A percentile compares a stretch with the other conserved stretches of the same genome.
phyloP scores from a whole-genome alignment of 78 protist species.

The Protostelium mycophagum region DNA sequence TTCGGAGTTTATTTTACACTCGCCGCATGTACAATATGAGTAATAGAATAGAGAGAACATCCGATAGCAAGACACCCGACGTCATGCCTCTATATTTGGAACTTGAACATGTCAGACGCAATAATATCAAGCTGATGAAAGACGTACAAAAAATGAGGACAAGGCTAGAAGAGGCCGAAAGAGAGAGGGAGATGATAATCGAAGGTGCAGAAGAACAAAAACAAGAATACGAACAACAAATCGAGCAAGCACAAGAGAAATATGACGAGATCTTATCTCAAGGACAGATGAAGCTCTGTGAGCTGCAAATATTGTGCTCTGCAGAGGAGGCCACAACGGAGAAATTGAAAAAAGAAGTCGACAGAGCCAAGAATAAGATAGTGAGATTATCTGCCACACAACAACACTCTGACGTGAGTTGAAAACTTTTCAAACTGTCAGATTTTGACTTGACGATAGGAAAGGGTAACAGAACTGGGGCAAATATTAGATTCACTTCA shows the following conservation, averaged over 20 bases:
- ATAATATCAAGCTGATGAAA: too few species aligned
- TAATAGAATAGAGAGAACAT: not conserved
- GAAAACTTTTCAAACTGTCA: too few species aligned
- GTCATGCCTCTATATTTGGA: not conserved
- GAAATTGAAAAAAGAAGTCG: not conserved
- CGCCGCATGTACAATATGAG: not conserved
- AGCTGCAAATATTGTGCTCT: not conserved
- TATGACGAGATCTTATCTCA: not conserved
- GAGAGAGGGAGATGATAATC: not conserved
- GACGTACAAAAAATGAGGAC: not conserved
- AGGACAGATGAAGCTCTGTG: not conserved
- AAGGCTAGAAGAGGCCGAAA: not conserved
- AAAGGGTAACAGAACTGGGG: too few species aligned
- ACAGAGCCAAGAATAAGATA: not conserved
- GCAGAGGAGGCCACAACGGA: not conserved
- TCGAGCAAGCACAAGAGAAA: not conserved
- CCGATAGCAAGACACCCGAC: not conserved
- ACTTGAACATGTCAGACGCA: not conserved
- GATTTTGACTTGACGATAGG: too few species aligned
- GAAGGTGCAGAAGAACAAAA: not conserved
- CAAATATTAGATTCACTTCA: too few species aligned
- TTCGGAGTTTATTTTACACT: not conserved
- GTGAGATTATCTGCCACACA: too few species aligned
- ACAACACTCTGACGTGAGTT: too few species aligned
- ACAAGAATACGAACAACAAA: not conserved